A percentile compares a stretch with the other conserved stretches of the same genome.
phyloP scores from a whole-genome alignment of 169 alveolate genomes.

The Plasmodium berghei region DNA sequence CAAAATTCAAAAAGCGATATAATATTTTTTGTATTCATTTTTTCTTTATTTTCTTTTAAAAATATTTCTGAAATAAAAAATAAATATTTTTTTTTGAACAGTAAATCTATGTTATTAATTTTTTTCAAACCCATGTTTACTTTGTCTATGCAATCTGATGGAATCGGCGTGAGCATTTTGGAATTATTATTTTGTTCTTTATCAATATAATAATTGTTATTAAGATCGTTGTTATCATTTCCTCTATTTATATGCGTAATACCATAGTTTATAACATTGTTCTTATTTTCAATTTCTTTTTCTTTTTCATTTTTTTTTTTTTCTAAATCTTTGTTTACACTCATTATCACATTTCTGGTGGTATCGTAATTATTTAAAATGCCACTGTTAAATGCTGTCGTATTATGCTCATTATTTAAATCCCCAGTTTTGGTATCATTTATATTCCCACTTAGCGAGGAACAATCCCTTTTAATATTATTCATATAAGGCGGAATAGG shows the following conservation, averaged over 20 bases:
- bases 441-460: not conserved
- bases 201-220: not conserved
- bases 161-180: not conserved
- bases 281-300: not conserved
- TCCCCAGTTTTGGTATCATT: not conserved
- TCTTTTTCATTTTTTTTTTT: not conserved
- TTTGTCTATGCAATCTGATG: conserved; percentile 5
- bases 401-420: not conserved
- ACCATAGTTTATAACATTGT: not conserved
- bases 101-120: conserved; percentile 45
- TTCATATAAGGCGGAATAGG: too few species aligned
- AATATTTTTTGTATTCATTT: conserved; percentile 52
- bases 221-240: too few species aligned
- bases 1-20: conserved; percentile 56
- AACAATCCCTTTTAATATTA: too few species aligned
- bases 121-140: conserved; percentile 23
- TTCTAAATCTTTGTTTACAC: not conserved
- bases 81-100: conserved; percentile 53
- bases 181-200: not conserved
- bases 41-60: conserved; percentile 53
- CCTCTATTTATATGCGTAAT: too few species aligned
- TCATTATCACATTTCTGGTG: not conserved
- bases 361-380: not conserved
- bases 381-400: not conserved
- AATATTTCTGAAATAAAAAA: conserved; percentile 70